Base-by-base conservation (phyloP, 2,329 filamentous ascomycete species). In the Cladorrhinum sp. region DNA sequence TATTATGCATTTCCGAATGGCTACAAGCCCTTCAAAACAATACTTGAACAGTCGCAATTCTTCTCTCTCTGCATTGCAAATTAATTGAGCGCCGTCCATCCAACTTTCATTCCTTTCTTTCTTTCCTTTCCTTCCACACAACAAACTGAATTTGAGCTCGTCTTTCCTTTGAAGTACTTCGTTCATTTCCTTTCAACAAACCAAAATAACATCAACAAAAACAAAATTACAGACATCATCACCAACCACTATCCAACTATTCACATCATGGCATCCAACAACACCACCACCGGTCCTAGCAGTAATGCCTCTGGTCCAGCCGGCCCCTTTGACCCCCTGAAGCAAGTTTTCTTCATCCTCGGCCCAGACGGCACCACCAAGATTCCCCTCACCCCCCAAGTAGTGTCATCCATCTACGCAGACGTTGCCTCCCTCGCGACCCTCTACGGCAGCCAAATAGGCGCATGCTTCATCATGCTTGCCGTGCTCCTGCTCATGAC, bases 401-500 rank as follows among this genome's bases (percentile, higher is more conserved):
- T 50, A 13, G 63, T 81, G 51, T 72, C 79, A 63, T 41, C 52
- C 23, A 66, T 71, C 55, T 73, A 72, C 62, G 64, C 67, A 23
- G 69, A 71, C 27, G 69, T 72, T 45, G 62, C 73, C 64, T 75
- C 71, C 67, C 71, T 75, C 24, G 71, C 70, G 70, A 85, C 61
- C 41, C 53, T 60, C 74, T 91, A 88, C 71, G 87, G 84, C 56
- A 76, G 82, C 18, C 90, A 93, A 71, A 79, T 92, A 55, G 91
- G 91, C 27, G 85, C 88, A 23, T 85, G 83, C 51, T 65, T 87
- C 60, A 75, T 88, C 62, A 83, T 92, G 68, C 77, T 93, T 18
- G 66, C 88, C 49, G 78, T 89, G 27, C 76, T 93, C 2, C 75
- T 92, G 10, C 69, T 88, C 60, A 80, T 93, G 72, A 92, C 90